Evolutionary conservation across 73 alveolate species (phyloP).

Genomic region (Tetrahymena malaccensis): DNA sequence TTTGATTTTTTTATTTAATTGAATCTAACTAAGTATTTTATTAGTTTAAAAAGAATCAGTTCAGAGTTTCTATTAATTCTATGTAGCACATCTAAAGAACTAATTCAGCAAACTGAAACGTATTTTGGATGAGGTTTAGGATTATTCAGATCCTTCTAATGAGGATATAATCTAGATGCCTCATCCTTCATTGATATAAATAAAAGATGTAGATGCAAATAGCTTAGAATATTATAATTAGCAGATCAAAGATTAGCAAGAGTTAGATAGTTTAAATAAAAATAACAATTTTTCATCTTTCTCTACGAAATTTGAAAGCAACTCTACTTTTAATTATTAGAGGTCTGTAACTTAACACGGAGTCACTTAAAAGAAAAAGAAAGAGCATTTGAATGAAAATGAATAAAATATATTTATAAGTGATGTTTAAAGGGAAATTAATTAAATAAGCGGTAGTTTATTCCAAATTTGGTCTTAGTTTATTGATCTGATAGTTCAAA

Average conservation of each 20-base stretch:
- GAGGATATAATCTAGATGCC: neutral
- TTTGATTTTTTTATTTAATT: no score
- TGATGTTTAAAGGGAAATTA: neutral
- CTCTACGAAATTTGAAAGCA: neutral
- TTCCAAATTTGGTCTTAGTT: neutral
- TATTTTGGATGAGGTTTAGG: neutral
- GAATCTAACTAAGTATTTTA: no score
- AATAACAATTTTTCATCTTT: neutral
- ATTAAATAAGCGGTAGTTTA: neutral
- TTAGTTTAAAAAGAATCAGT: neutral
- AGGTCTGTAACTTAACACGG: neutral
- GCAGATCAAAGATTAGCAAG: neutral
- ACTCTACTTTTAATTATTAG: neutral
- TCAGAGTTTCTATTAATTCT: neutral
- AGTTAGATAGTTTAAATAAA: neutral
- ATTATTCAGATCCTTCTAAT: neutral
- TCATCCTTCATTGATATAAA: neutral
- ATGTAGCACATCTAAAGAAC: neutral
- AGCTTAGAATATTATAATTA: neutral
- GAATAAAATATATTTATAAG: neutral
- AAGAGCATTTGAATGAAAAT: neutral
- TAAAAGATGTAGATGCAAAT: neutral
- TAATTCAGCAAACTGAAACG: neutral
- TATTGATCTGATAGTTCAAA: neutral
- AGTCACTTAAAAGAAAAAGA: neutral